phyloP scores from a whole-genome alignment of 441 rosid species.

The Adansonia madagascariensis region DNA sequence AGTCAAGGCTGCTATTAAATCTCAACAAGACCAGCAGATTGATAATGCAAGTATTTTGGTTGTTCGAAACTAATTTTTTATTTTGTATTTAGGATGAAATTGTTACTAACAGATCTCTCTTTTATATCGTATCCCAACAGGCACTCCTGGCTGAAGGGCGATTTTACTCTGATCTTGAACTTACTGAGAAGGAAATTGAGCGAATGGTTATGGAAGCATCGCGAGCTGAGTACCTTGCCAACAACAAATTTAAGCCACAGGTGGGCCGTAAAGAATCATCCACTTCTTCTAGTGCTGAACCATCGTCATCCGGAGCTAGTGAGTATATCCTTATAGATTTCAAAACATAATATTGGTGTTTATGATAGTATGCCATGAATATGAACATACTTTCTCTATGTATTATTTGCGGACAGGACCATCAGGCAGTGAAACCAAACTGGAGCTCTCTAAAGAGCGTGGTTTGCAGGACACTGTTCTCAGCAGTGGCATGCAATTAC shows the following conservation, averaged over 20 bases:
- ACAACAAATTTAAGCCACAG: constrained; percentile 63
- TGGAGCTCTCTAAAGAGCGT: constrained; percentile 39
- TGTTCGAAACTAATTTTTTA: neutral
- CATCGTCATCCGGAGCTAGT: constrained; percentile 96
- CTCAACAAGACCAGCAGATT: constrained; percentile 96
- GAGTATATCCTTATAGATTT: constrained; percentile 43
- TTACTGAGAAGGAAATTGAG: constrained; percentile 93
- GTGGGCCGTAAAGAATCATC: constrained; percentile 68
- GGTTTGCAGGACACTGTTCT: constrained; percentile 46
- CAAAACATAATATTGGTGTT: neutral
- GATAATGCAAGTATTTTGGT: constrained; percentile 62
- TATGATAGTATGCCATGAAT: neutral
- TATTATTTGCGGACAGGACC: constrained; percentile 44
- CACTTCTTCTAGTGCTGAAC: constrained; percentile 85
- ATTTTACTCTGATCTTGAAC: constrained; percentile 91
- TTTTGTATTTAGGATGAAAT: neutral
- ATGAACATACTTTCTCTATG: neutral
- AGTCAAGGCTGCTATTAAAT: constrained; percentile 96
- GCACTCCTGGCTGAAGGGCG: constrained; percentile 93
- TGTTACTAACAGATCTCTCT: constrained; percentile 18
- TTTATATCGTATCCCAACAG: constrained; percentile 39
- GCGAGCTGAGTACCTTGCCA: constrained; percentile 88
- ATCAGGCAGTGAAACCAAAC: constrained; percentile 63
- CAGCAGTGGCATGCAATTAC: constrained; percentile 73
- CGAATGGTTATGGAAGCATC: constrained; percentile 97